These are phyloP conservation scores for Trichoderma atroviride DNA, from an alignment of 2,329 filamentous ascomycete species.

Conservation along the genomic window DNA sequence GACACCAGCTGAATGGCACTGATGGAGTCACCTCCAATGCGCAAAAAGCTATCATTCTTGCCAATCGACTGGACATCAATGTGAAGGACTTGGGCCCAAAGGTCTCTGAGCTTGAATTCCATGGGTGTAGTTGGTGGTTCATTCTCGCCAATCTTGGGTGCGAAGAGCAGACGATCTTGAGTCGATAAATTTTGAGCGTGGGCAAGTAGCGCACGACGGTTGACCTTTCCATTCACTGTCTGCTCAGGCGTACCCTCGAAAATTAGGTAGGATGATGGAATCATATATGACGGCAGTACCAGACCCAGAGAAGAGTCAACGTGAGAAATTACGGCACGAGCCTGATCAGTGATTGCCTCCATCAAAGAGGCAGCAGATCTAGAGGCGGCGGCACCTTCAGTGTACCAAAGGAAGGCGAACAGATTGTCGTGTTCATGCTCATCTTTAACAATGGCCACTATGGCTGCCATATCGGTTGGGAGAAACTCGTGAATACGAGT, in stretches of 20 bases:
- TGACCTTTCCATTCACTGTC: constrained; percentile 26
- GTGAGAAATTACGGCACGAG: constrained; percentile 13
- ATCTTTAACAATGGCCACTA: constrained; percentile 25
- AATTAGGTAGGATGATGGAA: constrained; percentile 27
- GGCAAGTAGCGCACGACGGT: constrained; percentile 15
- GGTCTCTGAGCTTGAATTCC: constrained; percentile 21
- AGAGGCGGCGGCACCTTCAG: neutral
- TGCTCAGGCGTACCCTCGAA: constrained; percentile 26
- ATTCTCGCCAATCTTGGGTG: constrained; percentile 19
- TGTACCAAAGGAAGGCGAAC: constrained; percentile 28
- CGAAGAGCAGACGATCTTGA: constrained; percentile 12
- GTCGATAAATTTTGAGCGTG: constrained; percentile 13
- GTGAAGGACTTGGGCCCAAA: constrained; percentile 19
- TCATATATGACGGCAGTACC: constrained; percentile 28
- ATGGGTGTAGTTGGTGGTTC: constrained; percentile 19
- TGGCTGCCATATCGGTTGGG: constrained; percentile 18
- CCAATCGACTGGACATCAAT: constrained; percentile 18
- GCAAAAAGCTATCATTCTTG: constrained; percentile 42
- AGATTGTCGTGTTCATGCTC: constrained; percentile 19
- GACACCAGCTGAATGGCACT: constrained; percentile 20
- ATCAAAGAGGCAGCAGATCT: neutral
- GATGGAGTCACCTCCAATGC: constrained; percentile 48
- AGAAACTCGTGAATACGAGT: constrained; percentile 21
- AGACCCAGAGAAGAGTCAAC: constrained; percentile 22
- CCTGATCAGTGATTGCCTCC: constrained; percentile 15